phyloP scores from a whole-genome alignment of 202 grass and related monocot genomes.

The Saccharum hybrid region DNA sequence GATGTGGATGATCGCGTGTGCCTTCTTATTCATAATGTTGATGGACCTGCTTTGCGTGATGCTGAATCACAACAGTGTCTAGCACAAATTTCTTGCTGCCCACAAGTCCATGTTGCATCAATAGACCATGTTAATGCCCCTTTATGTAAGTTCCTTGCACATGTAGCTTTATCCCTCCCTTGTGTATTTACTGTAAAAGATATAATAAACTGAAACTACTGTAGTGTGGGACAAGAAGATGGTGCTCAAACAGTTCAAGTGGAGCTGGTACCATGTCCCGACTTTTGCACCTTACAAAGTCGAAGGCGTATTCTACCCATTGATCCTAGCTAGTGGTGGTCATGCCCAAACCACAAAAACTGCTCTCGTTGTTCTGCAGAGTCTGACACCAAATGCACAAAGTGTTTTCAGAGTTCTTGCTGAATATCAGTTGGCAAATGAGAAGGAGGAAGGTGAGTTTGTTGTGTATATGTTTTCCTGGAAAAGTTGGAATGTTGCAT shows the following conservation, averaged over 20 bases:
- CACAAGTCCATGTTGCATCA: conserved; percentile 68
- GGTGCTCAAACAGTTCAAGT: conserved; percentile 89
- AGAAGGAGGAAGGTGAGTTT: conserved; percentile 89
- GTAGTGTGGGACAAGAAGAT: conserved; percentile 99
- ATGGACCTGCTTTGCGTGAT: conserved; percentile 86
- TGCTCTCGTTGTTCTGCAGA: conserved; percentile 80
- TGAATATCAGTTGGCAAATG: conserved; percentile 79
- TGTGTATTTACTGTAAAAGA: conserved; percentile 25
- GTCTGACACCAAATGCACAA: conserved; percentile 97
- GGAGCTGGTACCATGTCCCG: conserved; percentile 90
- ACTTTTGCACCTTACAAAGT: conserved; percentile 90
- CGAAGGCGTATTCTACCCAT: conserved; percentile 79
- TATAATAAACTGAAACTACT: conserved; percentile 41
- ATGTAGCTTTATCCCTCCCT: conserved; percentile 9
- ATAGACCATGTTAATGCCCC: conserved; percentile 90
- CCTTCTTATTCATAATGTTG: conserved; percentile 88
- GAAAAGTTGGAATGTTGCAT: neutral
- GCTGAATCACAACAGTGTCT: conserved; percentile 87
- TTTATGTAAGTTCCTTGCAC: conserved; percentile 69
- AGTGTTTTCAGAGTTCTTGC: conserved; percentile 95
- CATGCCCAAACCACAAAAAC: conserved; percentile 91
- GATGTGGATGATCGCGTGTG: conserved; percentile 55
- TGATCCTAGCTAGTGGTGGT: conserved; percentile 76
- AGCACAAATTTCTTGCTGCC: conserved; percentile 80
- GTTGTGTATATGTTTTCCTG: conserved; percentile 11